Evolutionary conservation across 208 protist genomes (phyloP).

Genomic region (Polymyxa betae): DNA sequence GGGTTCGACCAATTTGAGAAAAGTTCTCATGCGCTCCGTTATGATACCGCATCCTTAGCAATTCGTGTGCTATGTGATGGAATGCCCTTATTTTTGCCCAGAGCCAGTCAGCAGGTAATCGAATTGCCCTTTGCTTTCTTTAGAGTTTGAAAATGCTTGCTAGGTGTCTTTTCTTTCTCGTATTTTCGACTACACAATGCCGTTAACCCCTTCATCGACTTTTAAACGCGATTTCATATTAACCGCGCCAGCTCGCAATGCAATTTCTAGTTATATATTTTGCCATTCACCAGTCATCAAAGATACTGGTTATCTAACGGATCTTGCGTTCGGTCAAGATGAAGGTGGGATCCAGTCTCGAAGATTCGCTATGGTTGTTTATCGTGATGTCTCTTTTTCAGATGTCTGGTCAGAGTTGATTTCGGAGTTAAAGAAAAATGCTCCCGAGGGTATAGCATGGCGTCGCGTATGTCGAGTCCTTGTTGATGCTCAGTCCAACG

Average conservation of each 20-base stretch:
- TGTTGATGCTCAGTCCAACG: constrained; percentile 14
- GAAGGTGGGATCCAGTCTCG: not conserved
- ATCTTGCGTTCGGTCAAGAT: constrained; percentile 26
- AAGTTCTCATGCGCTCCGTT: not conserved
- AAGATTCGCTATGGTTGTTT: not conserved
- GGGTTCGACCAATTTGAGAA: not conserved
- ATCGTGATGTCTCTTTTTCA: not conserved
- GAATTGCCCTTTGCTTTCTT: not conserved
- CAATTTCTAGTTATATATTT: constrained; percentile 33
- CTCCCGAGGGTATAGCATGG: not conserved
- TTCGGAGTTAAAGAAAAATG: not conserved
- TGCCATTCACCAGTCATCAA: not conserved
- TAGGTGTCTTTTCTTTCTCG: constrained; percentile 49
- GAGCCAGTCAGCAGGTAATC: constrained; percentile 24
- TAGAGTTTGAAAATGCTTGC: not conserved
- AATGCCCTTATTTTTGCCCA: not conserved
- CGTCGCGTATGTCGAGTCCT: not conserved
- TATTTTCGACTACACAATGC: not conserved
- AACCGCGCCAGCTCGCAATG: not conserved
- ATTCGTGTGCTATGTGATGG: constrained; percentile 22
- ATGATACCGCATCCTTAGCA: not conserved
- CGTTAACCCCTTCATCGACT: constrained; percentile 24
- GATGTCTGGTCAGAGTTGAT: not conserved
- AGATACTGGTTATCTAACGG: constrained; percentile 23
- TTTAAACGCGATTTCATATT: constrained; percentile 33